Percentiles rank a stretch among this genome's conserved stretches.
phyloP scores from a whole-genome alignment of 331 rosid genomes.

The Phaseolus coccineus region DNA sequence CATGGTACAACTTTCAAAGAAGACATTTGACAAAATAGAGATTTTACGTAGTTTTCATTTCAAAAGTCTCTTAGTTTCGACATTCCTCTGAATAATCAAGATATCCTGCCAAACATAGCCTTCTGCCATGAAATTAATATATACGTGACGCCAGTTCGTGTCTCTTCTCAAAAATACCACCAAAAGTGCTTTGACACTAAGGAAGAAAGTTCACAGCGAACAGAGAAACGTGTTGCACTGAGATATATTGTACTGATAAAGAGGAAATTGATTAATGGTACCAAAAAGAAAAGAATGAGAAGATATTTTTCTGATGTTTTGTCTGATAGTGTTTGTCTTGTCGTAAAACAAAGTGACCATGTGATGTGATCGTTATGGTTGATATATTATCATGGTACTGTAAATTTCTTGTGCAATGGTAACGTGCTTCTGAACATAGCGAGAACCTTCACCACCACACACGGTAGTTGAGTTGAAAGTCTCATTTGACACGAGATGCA shows the following conservation, averaged over 20 bases:
- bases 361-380: too few relatives aligned
- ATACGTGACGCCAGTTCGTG: conserved; percentile 84
- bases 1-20: background rate
- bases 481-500: background rate
- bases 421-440: background rate
- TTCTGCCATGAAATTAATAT: conserved; percentile 63
- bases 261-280: background rate
- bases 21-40: conserved; percentile 26
- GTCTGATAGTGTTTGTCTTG: too few relatives aligned
- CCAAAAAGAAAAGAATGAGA: background rate
- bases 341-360: too few relatives aligned
- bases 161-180: conserved; percentile 90
- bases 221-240: conserved; percentile 8
- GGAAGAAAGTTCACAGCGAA: conserved; percentile 2
- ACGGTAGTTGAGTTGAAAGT: conserved; percentile 32
- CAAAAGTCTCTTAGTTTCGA: conserved; percentile 26
- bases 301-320: too few relatives aligned
- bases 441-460: background rate
- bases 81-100: conserved; percentile 34
- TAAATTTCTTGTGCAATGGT: background rate
- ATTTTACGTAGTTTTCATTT: conserved; percentile 31
- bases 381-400: background rate
- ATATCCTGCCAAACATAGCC: conserved; percentile 70
- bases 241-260: too few relatives aligned
- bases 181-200: conserved; percentile 51